A percentile compares a stretch with the other conserved stretches of the same genome.
Evolutionary conservation across 1,284 basidiomycete species (phyloP).

Genomic region (Abortiporus biennis): DNA sequence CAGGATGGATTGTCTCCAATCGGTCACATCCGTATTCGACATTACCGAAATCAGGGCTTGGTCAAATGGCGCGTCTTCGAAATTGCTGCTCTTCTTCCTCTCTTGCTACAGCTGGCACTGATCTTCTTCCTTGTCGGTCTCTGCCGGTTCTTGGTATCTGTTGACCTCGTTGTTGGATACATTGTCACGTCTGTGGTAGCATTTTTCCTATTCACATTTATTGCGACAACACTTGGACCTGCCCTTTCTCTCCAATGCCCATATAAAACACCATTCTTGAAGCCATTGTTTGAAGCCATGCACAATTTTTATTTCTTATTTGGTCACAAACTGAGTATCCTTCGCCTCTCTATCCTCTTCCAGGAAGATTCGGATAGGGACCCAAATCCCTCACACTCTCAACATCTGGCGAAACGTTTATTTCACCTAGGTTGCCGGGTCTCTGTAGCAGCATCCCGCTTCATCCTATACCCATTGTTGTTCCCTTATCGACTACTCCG

Average conservation of each 20-base stretch:
- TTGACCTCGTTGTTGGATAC: background rate
- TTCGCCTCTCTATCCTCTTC: too few relatives aligned
- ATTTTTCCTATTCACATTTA: background rate
- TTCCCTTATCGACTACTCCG: too few relatives aligned
- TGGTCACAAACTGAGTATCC: too few relatives aligned
- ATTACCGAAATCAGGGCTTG: conserved; percentile 17
- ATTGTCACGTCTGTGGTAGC: background rate
- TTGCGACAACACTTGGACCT: background rate
- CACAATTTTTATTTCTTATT: too few relatives aligned
- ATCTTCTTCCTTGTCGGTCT: conserved; percentile 14
- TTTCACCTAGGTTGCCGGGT: too few relatives aligned
- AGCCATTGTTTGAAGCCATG: too few relatives aligned
- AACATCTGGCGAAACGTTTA: too few relatives aligned
- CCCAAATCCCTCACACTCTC: too few relatives aligned
- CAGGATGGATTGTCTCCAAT: background rate
- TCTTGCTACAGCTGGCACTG: conserved; percentile 17
- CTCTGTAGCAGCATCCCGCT: too few relatives aligned
- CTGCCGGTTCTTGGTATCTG: conserved; percentile 15
- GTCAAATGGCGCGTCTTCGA: conserved; percentile 17
- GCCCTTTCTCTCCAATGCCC: background rate
- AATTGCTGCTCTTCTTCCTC: conserved; percentile 18
- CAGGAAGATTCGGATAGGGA: too few relatives aligned
- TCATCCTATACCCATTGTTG: too few relatives aligned
- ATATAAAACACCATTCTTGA: background rate
- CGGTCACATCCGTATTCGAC: conserved; percentile 10